Conservation (phyloP, 2,329 filamentous ascomycete genomes). For the Davidsoniella virescens region DNA sequence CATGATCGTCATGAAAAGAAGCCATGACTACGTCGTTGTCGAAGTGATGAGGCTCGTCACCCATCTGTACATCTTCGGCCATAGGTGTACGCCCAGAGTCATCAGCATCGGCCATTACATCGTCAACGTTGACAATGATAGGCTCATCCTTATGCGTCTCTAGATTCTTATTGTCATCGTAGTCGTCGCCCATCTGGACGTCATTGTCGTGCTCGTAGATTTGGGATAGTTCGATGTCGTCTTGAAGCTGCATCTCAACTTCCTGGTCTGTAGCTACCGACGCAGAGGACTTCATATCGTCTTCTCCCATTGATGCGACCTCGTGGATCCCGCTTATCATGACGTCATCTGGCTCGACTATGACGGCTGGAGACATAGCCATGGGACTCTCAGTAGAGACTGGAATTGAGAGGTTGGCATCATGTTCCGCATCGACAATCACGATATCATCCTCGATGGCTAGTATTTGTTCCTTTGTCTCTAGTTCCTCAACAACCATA, state of each 20-base stretch:
- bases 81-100: background rate
- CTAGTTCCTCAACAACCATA: background rate
- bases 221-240: constrained; percentile 11
- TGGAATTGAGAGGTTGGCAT: background rate
- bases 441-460: constrained; percentile 6
- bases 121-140: constrained; percentile 1
- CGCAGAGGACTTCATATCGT: constrained; percentile 8
- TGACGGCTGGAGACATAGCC: background rate
- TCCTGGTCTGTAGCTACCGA: constrained; percentile 10
- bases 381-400: constrained; percentile 3
- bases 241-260: constrained; percentile 11
- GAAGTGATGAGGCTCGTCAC: background rate
- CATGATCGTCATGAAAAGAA: background rate
- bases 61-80: constrained; percentile 3
- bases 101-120: constrained; percentile 11
- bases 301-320: background rate
- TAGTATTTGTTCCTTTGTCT: background rate
- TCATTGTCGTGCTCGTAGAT: constrained; percentile 1
- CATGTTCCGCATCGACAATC: constrained; percentile 1
- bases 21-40: constrained; percentile 9
- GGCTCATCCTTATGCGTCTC: background rate
- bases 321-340: background rate
- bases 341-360: background rate
- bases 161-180: background rate
- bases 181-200: constrained; percentile 4